Base-by-base conservation (phyloP, 108 stramenopile genomes). In the Schizochytrium sp. region DNA sequence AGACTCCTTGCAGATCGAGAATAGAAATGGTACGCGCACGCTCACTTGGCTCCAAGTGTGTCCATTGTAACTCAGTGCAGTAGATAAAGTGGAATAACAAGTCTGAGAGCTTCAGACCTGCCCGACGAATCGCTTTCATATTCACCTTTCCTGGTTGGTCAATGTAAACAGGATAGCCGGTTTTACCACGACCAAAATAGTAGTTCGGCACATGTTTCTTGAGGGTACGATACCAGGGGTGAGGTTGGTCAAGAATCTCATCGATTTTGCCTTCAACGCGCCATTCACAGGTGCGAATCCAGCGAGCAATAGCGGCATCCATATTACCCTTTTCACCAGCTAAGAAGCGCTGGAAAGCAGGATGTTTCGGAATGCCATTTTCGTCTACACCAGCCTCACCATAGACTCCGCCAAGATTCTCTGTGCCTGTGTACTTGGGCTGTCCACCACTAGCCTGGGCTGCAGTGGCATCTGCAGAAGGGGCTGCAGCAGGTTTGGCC, bases 21-120 rank as follows among this genome's bases (percentile, higher is more conserved):
- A 96, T 91, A 10, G 90, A 92, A 44, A 96, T 95, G n/a, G 90
- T 89, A 46, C 87, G 72, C 41, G 89, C 91, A 42, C 93, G 91
- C 64, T 96, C 94, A 87, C 93, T 83, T 13, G 90, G 90, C 88
- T 94, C 94, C 12, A 96, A 50, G 50, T 89, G 90, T 56, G 94
- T 95, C 96, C 96, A 96, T 83, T 92, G 92, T 88, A 93, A 95
- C 89, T 96, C 96, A 3, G 93, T 94, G 5, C 94, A 90, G 91
- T 95, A 94, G 90, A 93, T 92, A 88, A 95, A 96, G 83, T 96
- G 95, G 13, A 91, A 93, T 7, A 96, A 83, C 56, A 96, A 61
- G 19, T 90, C 59, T 3, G 94, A 89, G 38, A 95, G 46, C 13
- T 55, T 64, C 8, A 96, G 76, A 2, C 95, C 95, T 12, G 93